phyloP scores from a whole-genome alignment of 1,139 yeast genomes.

The Zygoascus hellenicus region DNA sequence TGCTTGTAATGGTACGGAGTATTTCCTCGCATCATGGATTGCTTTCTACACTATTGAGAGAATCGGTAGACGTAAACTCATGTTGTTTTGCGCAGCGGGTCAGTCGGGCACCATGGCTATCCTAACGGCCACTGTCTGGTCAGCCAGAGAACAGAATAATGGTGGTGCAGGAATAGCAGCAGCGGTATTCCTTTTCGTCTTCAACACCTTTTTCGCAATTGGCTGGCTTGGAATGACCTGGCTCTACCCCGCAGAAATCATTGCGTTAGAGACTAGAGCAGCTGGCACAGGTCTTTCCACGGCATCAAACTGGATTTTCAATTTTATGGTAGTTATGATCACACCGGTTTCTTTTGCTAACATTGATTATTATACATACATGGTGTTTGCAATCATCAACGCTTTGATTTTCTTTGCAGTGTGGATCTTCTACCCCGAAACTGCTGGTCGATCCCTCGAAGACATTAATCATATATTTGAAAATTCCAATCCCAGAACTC shows the following conservation, averaged over 20 bases:
- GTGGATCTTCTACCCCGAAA: conserved; percentile 66
- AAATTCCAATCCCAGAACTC: conserved; percentile 33
- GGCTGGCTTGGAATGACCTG: conserved; percentile 52
- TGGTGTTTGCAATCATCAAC: conserved; percentile 60
- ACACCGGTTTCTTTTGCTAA: conserved; percentile 44
- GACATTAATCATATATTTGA: conserved; percentile 44
- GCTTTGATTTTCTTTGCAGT: conserved; percentile 50
- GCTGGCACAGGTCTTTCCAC: conserved; percentile 67
- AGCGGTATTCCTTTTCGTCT: conserved; percentile 47
- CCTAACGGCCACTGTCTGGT: conserved; percentile 24
- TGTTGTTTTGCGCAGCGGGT: conserved; percentile 39
- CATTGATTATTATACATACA: conserved; percentile 59
- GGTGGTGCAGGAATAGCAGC: conserved; percentile 34
- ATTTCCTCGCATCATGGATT: conserved; percentile 42
- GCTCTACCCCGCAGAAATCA: conserved; percentile 35
- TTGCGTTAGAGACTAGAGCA: conserved; percentile 69
- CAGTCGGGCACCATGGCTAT: conserved; percentile 26
- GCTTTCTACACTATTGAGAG: conserved; percentile 46
- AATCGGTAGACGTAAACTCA: conserved; percentile 54
- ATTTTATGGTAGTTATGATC: conserved; percentile 54
- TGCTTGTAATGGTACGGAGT: conserved; percentile 45
- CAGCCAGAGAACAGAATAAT: conserved; percentile 16
- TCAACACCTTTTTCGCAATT: conserved; percentile 50
- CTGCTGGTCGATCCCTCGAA: conserved; percentile 69
- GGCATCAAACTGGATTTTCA: conserved; percentile 75